Base-by-base conservation (phyloP, 495 filamentous ascomycete species). In the Penicillium manginii region DNA sequence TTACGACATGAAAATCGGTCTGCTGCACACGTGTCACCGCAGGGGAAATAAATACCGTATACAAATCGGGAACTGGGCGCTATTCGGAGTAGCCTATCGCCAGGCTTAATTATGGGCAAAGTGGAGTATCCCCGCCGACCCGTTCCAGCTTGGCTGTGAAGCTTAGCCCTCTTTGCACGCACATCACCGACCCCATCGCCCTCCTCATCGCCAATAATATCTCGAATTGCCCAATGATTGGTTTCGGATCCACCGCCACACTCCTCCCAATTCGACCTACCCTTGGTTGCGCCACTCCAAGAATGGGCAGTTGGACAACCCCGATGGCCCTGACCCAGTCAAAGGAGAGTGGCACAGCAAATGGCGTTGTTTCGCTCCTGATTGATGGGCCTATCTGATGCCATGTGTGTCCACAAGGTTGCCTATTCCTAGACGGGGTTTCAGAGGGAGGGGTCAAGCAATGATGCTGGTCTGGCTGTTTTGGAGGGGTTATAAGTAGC, bases 401-500 rank as follows among this genome's bases (percentile, higher is more conserved):
- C 26, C 26, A 29, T 29, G 26, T 29, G 45, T 47, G 45, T 43
- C 40, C 40, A 43, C 40, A 47, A n/a, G 42, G 42, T 45, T 10
- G 15, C 15, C 18, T 2, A 21, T 45, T 22, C 17, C 42, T 21
- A 19, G 8, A 39, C 18, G 21, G 9, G 18, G 45, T 47, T 47
- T 47, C 45, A 47, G 45, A 26, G 22, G 14, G 45, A 47, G 45
- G 45, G 45, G 45, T 26, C 11, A 11, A 47, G 15, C 21, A 19
- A 23, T 23, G 45, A 29, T 29, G 26, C 9, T 29, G 26, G 9
- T 17, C 18, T 45, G 42, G 15, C 12, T 45, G 18, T 2, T 21
- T 17, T 22, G 49, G 48, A 47, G 50, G 56, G 37, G 48, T 43
- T 58, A 50, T 45, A 57, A 50, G 47, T 39, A 29, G 26, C 26